A percentile compares a stretch with the other conserved stretches of the same genome.
phyloP scores from a whole-genome alignment of 2,329 filamentous ascomycete genomes.

The Cryphonectria carpinicola region DNA sequence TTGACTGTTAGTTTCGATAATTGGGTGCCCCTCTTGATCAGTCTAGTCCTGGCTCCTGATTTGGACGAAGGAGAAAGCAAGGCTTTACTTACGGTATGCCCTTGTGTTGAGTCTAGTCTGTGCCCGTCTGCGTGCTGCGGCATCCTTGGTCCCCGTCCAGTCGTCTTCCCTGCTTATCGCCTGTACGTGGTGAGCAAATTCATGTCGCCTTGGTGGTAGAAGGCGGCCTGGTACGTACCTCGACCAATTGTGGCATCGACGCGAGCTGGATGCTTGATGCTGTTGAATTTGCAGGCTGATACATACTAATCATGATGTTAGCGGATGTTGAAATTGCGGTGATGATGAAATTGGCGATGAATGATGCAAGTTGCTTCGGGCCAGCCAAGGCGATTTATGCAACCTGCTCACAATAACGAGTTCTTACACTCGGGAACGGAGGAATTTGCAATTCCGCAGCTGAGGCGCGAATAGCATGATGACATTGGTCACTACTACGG shows the following conservation, averaged over 20 bases:
- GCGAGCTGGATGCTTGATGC: slow-evolving; percentile 36
- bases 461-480: neutral
- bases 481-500: too few species aligned
- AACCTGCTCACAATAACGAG: neutral
- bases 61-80: neutral
- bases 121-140: slow-evolving; percentile 44
- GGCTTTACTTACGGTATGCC: slow-evolving; percentile 44
- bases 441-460: neutral
- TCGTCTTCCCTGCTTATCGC: slow-evolving; percentile 45
- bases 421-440: neutral
- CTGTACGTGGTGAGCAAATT: slow-evolving; percentile 39
- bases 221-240: slow-evolving; percentile 37
- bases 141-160: slow-evolving; percentile 50
- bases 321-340: neutral
- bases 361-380: neutral
- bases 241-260: slow-evolving; percentile 43
- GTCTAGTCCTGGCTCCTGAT: neutral
- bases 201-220: slow-evolving; percentile 16
- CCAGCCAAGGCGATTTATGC: neutral
- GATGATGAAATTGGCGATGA: neutral
- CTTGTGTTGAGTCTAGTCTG: slow-evolving; percentile 52
- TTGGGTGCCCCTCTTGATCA: neutral
- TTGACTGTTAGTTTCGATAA: neutral
- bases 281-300: slow-evolving; percentile 30
- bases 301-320: slow-evolving; percentile 31